Base-by-base conservation (phyloP, 2,329 filamentous ascomycete genomes). In the Talaromyces atroroseus region DNA sequence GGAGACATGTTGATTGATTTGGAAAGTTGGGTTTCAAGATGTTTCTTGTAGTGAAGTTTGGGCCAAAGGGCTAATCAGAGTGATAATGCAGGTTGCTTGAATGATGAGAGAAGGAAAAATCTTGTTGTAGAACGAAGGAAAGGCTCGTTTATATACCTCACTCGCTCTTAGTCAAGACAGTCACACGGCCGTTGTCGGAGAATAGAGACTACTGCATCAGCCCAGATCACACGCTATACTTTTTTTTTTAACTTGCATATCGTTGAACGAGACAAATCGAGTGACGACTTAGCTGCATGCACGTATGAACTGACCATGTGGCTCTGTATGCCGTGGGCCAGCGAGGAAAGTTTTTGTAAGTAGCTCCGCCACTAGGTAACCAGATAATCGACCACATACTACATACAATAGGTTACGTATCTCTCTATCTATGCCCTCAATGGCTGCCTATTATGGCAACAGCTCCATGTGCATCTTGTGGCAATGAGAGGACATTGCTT, bases 1-100 rank as follows among this genome's bases (percentile, higher is more conserved):
- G 72, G 71, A 69, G 64, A 65, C 72, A 74, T 75, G 54, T 61
- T 72, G 66, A 62, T 61, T 61, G 62, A 49, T 56, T 29, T 36
- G 26, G n/a, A 36, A n/a, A 21, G 26, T 29, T 29, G 36, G 23
- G 14, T 46, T 54, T 18, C 14, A 54, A 44, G 40, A 44, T 44
- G 5, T 21, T 20, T 44, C 18, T 44, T 44, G 18, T 21, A 53
- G 26, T 2, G 26, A 47, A 20, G 14, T 24, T 47, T 32, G 24
- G 20, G 51, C 23, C 34, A 38, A 38, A 21, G 45, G 34, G 18
- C 16, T 46, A 20, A 34, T 12, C 2, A 40, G 52, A 32, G 5
- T 49, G 44, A 54, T 40, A 34, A 44, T 49, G 24, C n/a, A 49
- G 34, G 8, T 54, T 29, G 21, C 18, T 54, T 42, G 12, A 4